Percentiles rank a stretch among this genome's conserved stretches.
phyloP scores from a whole-genome alignment of 2,329 filamentous ascomycete species.

The Microdochium paspali region DNA sequence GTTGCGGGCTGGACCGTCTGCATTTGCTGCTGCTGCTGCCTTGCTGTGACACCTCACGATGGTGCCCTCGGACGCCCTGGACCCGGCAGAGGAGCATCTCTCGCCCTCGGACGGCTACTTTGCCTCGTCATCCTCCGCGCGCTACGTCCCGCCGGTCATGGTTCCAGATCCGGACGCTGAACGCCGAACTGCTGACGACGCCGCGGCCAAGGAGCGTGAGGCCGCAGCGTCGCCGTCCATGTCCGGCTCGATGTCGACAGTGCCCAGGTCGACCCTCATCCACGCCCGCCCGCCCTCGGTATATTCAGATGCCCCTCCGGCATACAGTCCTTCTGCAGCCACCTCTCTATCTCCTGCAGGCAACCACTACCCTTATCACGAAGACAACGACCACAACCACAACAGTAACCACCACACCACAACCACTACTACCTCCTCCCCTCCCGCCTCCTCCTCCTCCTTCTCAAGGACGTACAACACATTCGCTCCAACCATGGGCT shows the following conservation, averaged over 20 bases:
- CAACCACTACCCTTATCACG: too few species aligned
- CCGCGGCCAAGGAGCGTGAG: slow-evolving; percentile 33
- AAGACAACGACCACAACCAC: slow-evolving; percentile 3
- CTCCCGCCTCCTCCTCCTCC: slow-evolving; percentile 2
- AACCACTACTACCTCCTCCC: slow-evolving; percentile 21
- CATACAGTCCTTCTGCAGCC: slow-evolving; percentile 33
- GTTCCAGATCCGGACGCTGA: slow-evolving; percentile 37
- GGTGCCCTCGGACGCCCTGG: slow-evolving; percentile 39
- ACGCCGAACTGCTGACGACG: slow-evolving; percentile 16
- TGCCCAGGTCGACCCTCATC: slow-evolving; percentile 8
- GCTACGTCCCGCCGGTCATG: slow-evolving; percentile 35
- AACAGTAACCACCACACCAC: neutral
- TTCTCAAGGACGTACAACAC: slow-evolving; percentile 36
- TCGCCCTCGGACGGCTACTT: slow-evolving; percentile 46
- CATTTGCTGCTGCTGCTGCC: neutral
- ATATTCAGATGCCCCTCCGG: slow-evolving; percentile 35
- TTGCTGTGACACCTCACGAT: slow-evolving; percentile 20
- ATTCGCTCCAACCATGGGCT: slow-evolving; percentile 31
- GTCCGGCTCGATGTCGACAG: slow-evolving; percentile 8
- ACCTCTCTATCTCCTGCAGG: slow-evolving; percentile 7
- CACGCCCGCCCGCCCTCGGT: slow-evolving; percentile 14
- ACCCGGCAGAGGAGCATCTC: slow-evolving; percentile 27
- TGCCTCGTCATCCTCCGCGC: slow-evolving; percentile 23
- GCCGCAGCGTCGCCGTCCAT: slow-evolving; percentile 21
- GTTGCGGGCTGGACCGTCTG: too few species aligned